These are phyloP conservation scores for Lithospermum erythrorhizon DNA, from an alignment of 257 asterid genomes.

Conservation along the genomic window DNA sequence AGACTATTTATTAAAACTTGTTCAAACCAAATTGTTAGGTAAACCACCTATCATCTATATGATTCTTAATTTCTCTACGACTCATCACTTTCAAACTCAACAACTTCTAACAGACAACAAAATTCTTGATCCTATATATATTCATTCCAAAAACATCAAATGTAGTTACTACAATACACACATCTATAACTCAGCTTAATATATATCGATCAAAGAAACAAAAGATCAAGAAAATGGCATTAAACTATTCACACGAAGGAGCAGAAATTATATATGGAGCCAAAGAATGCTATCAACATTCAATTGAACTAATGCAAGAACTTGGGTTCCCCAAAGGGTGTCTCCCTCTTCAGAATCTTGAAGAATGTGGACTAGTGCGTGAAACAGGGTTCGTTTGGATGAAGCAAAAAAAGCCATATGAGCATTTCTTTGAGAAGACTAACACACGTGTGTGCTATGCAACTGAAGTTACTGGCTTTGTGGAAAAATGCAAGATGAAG, in stretches of 20 bases:
- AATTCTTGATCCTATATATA: not conserved
- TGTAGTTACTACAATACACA: not conserved
- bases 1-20: not conserved
- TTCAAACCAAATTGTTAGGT: not conserved
- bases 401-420: conserved; percentile 76
- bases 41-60: not conserved
- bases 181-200: too few relatives aligned
- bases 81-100: not conserved
- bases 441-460: conserved; percentile 65
- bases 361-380: conserved; percentile 76
- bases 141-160: not conserved
- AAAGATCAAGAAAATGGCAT: not conserved
- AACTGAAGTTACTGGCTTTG: conserved; percentile 62
- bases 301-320: conserved; percentile 36
- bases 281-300: not conserved
- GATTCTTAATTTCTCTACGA: not conserved
- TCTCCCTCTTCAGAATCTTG: conserved; percentile 75
- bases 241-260: not conserved
- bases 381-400: conserved; percentile 87
- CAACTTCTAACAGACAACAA: not conserved
- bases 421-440: conserved; percentile 51
- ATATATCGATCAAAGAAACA: too few relatives aligned
- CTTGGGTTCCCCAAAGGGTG: conserved; percentile 81
- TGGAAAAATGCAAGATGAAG: conserved; percentile 85
- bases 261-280: not conserved